These are phyloP conservation scores for Kurtzmaniella cleridarum DNA, from an alignment of 805 yeast species.

Conservation along the genomic window DNA sequence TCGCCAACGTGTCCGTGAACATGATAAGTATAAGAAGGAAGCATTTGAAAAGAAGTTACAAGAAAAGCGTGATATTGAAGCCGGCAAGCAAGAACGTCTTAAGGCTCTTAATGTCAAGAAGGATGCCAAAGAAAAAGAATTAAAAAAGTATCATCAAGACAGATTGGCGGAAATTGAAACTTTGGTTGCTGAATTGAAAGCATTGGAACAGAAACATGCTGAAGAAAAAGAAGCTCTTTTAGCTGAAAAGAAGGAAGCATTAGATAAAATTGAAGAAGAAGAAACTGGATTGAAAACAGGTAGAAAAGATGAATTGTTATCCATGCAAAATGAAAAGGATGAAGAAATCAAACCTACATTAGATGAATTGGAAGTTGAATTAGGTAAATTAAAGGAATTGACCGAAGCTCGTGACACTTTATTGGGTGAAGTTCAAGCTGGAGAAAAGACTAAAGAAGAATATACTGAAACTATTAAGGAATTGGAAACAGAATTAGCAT, in stretches of 20 bases:
- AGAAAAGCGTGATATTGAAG: constrained; percentile 29
- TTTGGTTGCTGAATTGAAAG: constrained; percentile 24
- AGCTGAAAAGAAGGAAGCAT: constrained; percentile 43
- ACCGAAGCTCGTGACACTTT: constrained; percentile 44
- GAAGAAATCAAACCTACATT: constrained; percentile 50
- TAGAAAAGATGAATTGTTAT: constrained; percentile 42
- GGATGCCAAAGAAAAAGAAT: constrained; percentile 23
- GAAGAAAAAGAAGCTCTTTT: constrained; percentile 36
- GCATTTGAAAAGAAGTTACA: constrained; percentile 24
- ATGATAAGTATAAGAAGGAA: constrained; percentile 25
- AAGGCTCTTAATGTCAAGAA: constrained; percentile 28
- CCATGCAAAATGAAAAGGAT: constrained; percentile 49
- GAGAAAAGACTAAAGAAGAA: constrained; percentile 41
- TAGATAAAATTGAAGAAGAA: constrained; percentile 37
- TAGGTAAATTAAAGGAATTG: constrained; percentile 44
- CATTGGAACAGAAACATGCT: constrained; percentile 34
- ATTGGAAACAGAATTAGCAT: constrained; percentile 39
- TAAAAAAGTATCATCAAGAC: constrained; percentile 21
- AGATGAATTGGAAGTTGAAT: constrained; percentile 47
- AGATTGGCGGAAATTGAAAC: constrained; percentile 26
- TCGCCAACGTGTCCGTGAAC: constrained; percentile 28
- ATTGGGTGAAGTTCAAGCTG: constrained; percentile 38
- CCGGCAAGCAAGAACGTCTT: constrained; percentile 30
- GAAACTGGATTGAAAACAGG: constrained; percentile 40
- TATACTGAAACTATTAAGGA: constrained; percentile 39